These are phyloP conservation scores for Paragyromitra xinjiangensis DNA, from an alignment of 495 filamentous ascomycete genomes.

Conservation along the genomic window DNA sequence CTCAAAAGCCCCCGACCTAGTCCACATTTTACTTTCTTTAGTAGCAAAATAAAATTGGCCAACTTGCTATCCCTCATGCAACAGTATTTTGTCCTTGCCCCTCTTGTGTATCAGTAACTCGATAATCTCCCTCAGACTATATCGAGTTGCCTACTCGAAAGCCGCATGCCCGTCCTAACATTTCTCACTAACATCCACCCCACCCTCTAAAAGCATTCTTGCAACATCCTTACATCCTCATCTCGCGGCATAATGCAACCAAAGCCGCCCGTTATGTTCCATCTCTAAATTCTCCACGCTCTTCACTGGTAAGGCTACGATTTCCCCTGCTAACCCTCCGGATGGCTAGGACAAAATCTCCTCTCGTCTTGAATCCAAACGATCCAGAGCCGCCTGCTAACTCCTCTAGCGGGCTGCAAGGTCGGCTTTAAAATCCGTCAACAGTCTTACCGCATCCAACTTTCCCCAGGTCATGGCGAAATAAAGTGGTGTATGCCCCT, in stretches of 20 bases:
- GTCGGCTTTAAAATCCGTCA: neutral
- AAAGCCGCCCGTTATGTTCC: neutral
- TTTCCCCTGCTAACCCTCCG: neutral
- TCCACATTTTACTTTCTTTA: neutral
- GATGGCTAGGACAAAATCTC: neutral
- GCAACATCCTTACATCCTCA: neutral
- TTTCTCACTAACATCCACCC: neutral
- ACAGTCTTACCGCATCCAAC: neutral
- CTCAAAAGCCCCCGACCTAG: neutral
- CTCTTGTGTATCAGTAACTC: neutral
- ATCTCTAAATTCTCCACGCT: neutral
- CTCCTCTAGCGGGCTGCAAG: neutral
- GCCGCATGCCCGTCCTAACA: neutral
- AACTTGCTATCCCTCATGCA: neutral
- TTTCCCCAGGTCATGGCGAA: neutral
- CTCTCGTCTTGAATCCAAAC: neutral
- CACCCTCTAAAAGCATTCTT: neutral
- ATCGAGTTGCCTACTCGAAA: neutral
- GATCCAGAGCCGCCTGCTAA: neutral
- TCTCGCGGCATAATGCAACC: slow-evolving; percentile 1
- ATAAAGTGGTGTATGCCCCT: neutral
- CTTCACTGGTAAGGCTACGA: neutral
- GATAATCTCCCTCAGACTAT: neutral
- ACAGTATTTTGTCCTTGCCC: neutral
- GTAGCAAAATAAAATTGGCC: neutral